Evolutionary conservation across 139 green algal genomes (phyloP), one percentile per base, ranked within the genome.

Genomic region (Chlamydomonas sphaeroides): DNA sequence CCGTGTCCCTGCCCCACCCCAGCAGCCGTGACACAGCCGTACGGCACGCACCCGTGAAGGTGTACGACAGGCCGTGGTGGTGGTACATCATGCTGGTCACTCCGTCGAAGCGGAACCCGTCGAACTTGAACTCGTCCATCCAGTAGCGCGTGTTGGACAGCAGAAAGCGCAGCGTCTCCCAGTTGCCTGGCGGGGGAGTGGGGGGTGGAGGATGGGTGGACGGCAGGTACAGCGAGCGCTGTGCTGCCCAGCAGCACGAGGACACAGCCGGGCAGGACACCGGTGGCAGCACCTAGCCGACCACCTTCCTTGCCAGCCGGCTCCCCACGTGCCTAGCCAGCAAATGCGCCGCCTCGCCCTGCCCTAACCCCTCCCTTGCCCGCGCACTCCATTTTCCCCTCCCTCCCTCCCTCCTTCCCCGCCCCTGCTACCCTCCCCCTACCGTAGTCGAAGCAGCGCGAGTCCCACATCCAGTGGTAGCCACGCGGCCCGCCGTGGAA

Each of bases 41-140:
- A 61, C 20, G 26, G 59, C 59, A 3, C 70, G 15, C 35, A 80
- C 79, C 96, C 6, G 96, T 98, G 94, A 99, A 99, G 20, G 90
- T 91, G 87, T 96, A 96, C 84, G 95, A 91, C 36, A 99, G 94
- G 73, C 97, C 97, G 87, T 99, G 97, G 90, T 99, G 97, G 82
- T 97, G 93, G 93, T 99, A 98, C 96, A 98, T 98, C 97, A 99
- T 99, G 82, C 87, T 95, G 38, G 97, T 99, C 18, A 98, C 94
- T 68, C 97, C 97, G 72, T 99, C 97, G 89, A 98, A 99, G 84
- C 95, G 92, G 87, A 78, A 98, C 41, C 96, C 97, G 82, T 99
- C 97, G 86, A 99, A 99, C 88, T 98, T 97, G 92, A 95, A 98
- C 89, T 99, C 97, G 63, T 99, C 97, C 62, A 98, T 85, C 97